Conservation (phyloP, 257 asterid genomes). For the Scutellaria baicalensis region DNA sequence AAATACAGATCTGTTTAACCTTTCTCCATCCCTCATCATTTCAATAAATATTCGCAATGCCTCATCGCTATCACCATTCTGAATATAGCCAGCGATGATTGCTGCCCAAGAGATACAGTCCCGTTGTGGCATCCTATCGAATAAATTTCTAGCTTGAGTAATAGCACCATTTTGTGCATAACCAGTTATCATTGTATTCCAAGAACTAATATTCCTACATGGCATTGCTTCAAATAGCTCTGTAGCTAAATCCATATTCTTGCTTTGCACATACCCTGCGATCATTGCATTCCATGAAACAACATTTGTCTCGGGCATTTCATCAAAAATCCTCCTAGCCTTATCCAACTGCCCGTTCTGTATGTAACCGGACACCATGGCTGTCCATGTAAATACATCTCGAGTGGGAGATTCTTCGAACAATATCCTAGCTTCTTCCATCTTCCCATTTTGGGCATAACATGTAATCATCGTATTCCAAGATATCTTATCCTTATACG, state of each 20-base stretch:
- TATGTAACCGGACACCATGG: slow-evolving; percentile 80
- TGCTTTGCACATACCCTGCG: slow-evolving; percentile 74
- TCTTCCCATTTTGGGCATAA: slow-evolving; percentile 64
- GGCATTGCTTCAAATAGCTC: slow-evolving; percentile 85
- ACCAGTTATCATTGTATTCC: slow-evolving; percentile 94
- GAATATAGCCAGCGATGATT: slow-evolving; percentile 78
- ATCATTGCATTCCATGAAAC: slow-evolving; percentile 94
- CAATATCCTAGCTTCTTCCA: slow-evolving; percentile 60
- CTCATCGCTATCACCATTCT: slow-evolving; percentile 58
- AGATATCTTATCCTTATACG: slow-evolving; percentile 65
- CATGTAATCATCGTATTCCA: slow-evolving; percentile 90
- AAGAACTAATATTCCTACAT: slow-evolving; percentile 62
- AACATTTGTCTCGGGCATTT: slow-evolving; percentile 78
- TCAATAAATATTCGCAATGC: slow-evolving; percentile 53
- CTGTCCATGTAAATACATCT: slow-evolving; percentile 88
- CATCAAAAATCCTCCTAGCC: slow-evolving; percentile 61
- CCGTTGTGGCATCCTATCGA: slow-evolving; percentile 60
- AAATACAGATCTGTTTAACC: slow-evolving; percentile 55
- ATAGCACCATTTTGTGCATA: slow-evolving; percentile 68
- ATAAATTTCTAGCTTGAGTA: slow-evolving; percentile 54
- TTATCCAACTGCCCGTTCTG: slow-evolving; percentile 73
- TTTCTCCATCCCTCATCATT: slow-evolving; percentile 64
- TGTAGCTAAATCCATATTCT: slow-evolving; percentile 62
- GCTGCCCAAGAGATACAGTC: slow-evolving; percentile 98
- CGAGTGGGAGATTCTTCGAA: slow-evolving; percentile 59